Evolutionary conservation across 305 asterid genomes (phyloP).

Genomic region (Andrographis paniculata): DNA sequence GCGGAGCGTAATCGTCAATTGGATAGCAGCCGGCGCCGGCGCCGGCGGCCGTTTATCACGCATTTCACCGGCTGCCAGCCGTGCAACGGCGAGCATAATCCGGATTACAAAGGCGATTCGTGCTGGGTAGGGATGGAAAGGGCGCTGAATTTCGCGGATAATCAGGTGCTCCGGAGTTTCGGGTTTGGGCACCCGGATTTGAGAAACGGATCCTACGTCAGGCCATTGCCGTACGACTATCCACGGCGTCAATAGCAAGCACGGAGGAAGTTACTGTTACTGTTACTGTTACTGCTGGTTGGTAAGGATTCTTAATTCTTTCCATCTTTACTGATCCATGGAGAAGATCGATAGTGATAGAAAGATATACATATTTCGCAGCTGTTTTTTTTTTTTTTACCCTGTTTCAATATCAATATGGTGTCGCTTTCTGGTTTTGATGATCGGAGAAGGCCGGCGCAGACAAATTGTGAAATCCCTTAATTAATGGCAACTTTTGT

Average conservation of each 20-base stretch:
- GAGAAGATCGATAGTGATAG: too few species aligned
- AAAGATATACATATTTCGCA: too few species aligned
- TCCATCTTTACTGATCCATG: too few species aligned
- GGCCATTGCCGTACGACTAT: slow-evolving; percentile 39
- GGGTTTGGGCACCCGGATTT: slow-evolving; percentile 52
- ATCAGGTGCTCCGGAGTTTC: slow-evolving; percentile 58
- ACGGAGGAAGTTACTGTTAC: neutral
- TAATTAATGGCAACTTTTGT: slow-evolving; percentile 16
- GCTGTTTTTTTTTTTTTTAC: too few species aligned
- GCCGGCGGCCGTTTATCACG: slow-evolving; percentile 73
- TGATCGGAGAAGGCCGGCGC: too few species aligned
- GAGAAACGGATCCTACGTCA: slow-evolving; percentile 27
- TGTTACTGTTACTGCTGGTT: too few species aligned
- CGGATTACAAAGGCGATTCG: slow-evolving; percentile 42
- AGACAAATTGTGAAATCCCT: too few species aligned
- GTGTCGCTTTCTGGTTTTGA: too few species aligned
- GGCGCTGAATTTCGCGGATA: slow-evolving; percentile 78
- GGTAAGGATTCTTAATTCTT: too few species aligned
- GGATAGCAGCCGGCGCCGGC: slow-evolving; percentile 32
- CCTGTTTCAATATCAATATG: too few species aligned
- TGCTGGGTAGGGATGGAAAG: slow-evolving; percentile 67
- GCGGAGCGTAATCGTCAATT: slow-evolving; percentile 22
- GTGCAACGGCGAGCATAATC: slow-evolving; percentile 65
- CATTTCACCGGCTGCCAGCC: slow-evolving; percentile 90
- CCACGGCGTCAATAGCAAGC: neutral